These are phyloP conservation scores for Phragmites australis DNA, from an alignment of 176 grass and related monocot genomes.

Conservation along the genomic window DNA sequence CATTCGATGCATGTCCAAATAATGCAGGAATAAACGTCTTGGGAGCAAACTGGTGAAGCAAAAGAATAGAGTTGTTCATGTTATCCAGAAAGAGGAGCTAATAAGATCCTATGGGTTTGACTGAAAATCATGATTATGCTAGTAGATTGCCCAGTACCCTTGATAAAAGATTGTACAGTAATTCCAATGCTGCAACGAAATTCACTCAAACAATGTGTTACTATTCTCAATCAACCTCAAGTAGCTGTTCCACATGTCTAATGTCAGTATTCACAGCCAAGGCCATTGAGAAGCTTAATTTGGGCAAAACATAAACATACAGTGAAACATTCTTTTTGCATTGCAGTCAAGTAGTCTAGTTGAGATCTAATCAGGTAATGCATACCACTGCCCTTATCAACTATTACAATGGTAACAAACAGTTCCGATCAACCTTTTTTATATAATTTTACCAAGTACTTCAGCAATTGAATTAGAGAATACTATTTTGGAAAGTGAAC, in stretches of 20 bases:
- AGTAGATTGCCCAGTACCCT: not conserved
- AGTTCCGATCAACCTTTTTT: not conserved
- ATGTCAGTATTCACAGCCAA: constrained; percentile 13
- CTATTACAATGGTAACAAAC: constrained; percentile 20
- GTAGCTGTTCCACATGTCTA: not conserved
- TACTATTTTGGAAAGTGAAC: constrained; percentile 50
- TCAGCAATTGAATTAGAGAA: not conserved
- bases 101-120: not conserved
- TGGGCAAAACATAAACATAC: constrained; percentile 1
- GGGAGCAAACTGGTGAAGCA: constrained; percentile 70
- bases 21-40: constrained; percentile 96
- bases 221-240: not conserved
- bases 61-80: not conserved
- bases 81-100: constrained; percentile 22
- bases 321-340: not conserved
- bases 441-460: not conserved
- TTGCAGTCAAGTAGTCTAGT: not conserved
- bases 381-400: not conserved
- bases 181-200: not conserved
- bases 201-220: not conserved
- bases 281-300: not conserved
- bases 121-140: constrained; percentile 23
- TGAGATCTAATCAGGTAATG: constrained; percentile 3
- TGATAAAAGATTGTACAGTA: not conserved
- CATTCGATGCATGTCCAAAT: constrained; percentile 92